Conservation (phyloP, 306 rosid species). For the Trichosanthes truncata region DNA sequence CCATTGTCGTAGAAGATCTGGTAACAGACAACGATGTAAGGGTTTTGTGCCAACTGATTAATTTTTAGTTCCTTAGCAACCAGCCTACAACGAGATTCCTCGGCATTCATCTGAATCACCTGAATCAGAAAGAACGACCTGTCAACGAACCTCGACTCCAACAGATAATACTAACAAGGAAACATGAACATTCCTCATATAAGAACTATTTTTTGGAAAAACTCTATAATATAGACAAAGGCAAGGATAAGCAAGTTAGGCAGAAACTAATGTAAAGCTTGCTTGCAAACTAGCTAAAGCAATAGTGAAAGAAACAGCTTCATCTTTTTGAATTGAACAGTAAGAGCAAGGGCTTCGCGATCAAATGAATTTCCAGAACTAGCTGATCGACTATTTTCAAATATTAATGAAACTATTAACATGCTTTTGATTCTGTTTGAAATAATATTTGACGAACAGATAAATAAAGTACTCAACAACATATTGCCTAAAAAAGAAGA, state of each 20-base stretch:
- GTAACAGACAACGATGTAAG: constrained; percentile 76
- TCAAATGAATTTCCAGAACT: neutral
- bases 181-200: neutral
- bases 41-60: constrained; percentile 83
- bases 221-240: neutral
- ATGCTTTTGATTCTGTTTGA: neutral
- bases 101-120: constrained; percentile 84
- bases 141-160: neutral
- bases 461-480: constrained; percentile 27
- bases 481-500: constrained; percentile 17
- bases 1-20: constrained; percentile 82
- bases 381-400: neutral
- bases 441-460: neutral
- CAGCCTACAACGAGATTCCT: constrained; percentile 67
- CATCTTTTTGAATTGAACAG: neutral
- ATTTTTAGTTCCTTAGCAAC: constrained; percentile 88
- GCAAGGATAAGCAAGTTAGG: constrained; percentile 41
- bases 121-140: constrained; percentile 22
- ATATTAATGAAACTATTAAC: neutral
- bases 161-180: neutral
- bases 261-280: neutral
- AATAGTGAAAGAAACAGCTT: neutral
- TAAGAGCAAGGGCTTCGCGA: neutral
- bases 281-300: neutral
- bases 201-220: neutral